Evolutionary conservation across 495 filamentous ascomycete genomes (phyloP).

Genomic region (Lasiosphaeris hirsuta): DNA sequence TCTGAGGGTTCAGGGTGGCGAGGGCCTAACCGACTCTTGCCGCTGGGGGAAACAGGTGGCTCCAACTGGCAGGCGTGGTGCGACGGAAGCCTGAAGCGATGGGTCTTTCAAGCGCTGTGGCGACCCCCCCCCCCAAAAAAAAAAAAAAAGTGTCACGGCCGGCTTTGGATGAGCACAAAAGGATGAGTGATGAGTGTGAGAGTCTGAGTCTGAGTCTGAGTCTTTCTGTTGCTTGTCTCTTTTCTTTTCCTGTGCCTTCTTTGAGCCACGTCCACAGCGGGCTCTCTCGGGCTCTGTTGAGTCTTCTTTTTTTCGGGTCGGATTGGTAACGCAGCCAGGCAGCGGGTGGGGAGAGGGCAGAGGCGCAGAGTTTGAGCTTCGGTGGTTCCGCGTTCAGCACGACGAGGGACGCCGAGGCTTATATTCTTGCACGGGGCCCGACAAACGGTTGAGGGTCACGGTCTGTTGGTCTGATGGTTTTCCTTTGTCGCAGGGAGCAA

Average conservation of each 20-base stretch:
- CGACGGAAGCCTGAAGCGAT: slow-evolving; percentile 40
- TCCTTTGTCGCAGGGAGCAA: slow-evolving; percentile 43
- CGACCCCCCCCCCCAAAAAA: too few species aligned
- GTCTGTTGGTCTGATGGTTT: slow-evolving; percentile 25
- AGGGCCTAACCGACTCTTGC: slow-evolving; percentile 39
- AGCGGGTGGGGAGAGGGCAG: slow-evolving; percentile 1
- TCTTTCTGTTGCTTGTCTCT: background rate
- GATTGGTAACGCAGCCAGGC: background rate
- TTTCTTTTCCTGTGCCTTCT: slow-evolving; percentile 6
- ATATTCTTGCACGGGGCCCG: too few species aligned
- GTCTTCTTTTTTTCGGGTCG: background rate
- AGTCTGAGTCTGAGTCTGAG: slow-evolving; percentile 9
- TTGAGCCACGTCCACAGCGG: slow-evolving; percentile 9
- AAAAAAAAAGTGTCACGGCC: slow-evolving; percentile 18
- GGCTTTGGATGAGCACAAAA: slow-evolving; percentile 4
- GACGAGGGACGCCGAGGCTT: too few species aligned
- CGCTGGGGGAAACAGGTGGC: slow-evolving; percentile 43
- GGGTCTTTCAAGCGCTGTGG: slow-evolving; percentile 31
- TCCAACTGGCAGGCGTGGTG: slow-evolving; percentile 41
- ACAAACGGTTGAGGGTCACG: background rate
- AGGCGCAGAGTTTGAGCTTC: too few species aligned
- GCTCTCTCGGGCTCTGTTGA: too few species aligned
- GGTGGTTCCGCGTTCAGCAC: slow-evolving; percentile 1
- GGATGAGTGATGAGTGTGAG: slow-evolving; percentile 14
- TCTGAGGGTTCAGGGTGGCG: slow-evolving; percentile 36